These are phyloP conservation scores for Penicillium silybi DNA, from an alignment of 495 filamentous ascomycete species.

Conservation along the genomic window DNA sequence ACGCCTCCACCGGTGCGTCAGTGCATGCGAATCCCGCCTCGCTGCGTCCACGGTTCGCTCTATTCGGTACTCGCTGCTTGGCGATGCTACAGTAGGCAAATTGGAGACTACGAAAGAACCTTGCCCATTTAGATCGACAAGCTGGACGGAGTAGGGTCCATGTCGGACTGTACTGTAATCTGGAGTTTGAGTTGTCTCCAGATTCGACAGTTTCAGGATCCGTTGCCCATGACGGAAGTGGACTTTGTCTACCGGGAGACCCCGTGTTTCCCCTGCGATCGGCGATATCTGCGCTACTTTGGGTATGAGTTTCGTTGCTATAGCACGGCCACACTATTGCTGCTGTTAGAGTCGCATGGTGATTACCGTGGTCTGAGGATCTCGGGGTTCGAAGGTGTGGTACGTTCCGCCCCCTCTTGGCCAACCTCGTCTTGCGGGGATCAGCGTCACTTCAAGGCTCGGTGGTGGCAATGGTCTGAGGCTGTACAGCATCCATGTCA, in stretches of 20 bases:
- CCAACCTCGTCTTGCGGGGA: not conserved
- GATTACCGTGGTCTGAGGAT: not conserved
- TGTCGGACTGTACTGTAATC: too few species aligned
- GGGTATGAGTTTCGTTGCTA: not conserved
- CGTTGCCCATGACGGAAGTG: conserved; percentile 3
- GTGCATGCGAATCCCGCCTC: not conserved
- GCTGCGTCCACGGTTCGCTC: not conserved
- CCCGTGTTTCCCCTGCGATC: not conserved
- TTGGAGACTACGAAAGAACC: not conserved
- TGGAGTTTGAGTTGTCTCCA: not conserved
- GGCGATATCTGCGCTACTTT: not conserved
- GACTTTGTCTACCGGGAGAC: not conserved
- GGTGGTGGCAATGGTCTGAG: not conserved
- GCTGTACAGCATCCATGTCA: not conserved
- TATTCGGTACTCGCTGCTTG: not conserved
- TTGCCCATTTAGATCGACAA: not conserved
- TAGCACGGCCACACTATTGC: too few species aligned
- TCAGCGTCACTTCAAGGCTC: not conserved
- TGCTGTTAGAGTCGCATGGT: not conserved
- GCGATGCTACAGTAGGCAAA: not conserved
- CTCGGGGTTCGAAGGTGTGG: not conserved
- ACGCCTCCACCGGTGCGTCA: not conserved
- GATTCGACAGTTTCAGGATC: not conserved
- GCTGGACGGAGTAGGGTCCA: not conserved
- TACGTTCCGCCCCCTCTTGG: not conserved